These are phyloP conservation scores for Botrytis medusae DNA, from an alignment of 2,329 filamentous ascomycete species.

Conservation along the genomic window DNA sequence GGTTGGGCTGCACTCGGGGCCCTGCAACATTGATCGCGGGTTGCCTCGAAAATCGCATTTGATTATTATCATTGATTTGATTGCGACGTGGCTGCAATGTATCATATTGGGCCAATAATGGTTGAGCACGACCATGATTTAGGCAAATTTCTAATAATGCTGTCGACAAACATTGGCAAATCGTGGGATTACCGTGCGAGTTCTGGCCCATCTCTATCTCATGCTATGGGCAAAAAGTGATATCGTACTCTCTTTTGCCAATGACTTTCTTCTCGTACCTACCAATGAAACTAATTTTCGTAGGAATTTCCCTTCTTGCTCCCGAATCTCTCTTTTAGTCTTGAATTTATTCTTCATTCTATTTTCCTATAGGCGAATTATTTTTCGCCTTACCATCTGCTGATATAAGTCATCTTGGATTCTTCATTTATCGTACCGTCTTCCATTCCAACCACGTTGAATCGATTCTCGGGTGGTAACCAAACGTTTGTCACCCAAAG, in stretches of 20 bases:
- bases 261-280: conserved; percentile 11
- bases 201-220: conserved; percentile 8
- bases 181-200: conserved; percentile 2
- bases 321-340: conserved; percentile 7
- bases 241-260: neutral
- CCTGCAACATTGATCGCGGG: conserved; percentile 35
- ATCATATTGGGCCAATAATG: conserved; percentile 33
- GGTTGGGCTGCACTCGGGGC: conserved; percentile 30
- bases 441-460: conserved; percentile 11
- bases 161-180: conserved; percentile 19
- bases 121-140: conserved; percentile 37
- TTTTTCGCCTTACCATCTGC: conserved; percentile 6
- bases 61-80: conserved; percentile 26
- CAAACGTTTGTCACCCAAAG: conserved; percentile 16
- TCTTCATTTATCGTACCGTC: conserved; percentile 6
- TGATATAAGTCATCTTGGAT: conserved; percentile 14
- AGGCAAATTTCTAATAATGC: conserved; percentile 25
- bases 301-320: neutral
- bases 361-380: conserved; percentile 13
- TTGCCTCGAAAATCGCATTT: conserved; percentile 26
- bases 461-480: conserved; percentile 11
- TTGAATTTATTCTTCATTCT: conserved; percentile 10
- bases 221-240: neutral
- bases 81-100: conserved; percentile 39
- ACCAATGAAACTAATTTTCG: conserved; percentile 15